phyloP scores from a whole-genome alignment of 129 eudicot species.

The Gnaphalium uliginosum region DNA sequence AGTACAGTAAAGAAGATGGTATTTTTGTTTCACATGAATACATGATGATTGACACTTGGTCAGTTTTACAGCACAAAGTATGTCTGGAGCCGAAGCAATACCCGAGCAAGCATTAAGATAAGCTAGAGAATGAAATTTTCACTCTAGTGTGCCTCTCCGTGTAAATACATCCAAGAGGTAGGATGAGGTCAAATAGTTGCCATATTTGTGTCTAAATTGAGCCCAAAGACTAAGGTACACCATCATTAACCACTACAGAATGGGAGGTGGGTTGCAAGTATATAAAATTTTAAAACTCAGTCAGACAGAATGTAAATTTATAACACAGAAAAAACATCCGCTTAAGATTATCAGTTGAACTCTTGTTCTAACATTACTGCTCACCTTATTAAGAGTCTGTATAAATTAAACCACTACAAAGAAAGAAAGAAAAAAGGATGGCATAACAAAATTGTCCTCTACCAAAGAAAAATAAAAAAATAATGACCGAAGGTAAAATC shows the following conservation, averaged over 20 bases:
- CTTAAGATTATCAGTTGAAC: slow-evolving; percentile 15
- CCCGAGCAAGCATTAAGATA: no score
- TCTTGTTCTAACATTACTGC: slow-evolving; percentile 25
- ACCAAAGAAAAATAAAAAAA: slow-evolving; percentile 20
- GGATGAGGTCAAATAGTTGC: no score
- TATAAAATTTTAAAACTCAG: not conserved
- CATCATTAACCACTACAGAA: no score
- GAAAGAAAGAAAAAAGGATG: slow-evolving; percentile 18
- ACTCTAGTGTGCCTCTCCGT: no score
- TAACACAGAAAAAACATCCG: slow-evolving; percentile 39
- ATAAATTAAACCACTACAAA: slow-evolving; percentile 34
- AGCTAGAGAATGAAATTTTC: no score
- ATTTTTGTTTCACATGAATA: not conserved
- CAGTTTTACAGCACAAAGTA: no score
- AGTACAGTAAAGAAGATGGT: not conserved
- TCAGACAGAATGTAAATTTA: not conserved
- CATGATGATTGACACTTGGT: no score
- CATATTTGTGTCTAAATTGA: no score
- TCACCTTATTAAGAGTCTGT: slow-evolving; percentile 51
- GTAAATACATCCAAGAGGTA: no score
- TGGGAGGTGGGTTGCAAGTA: no score
- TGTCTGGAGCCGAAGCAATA: no score
- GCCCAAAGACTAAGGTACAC: no score
- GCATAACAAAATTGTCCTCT: slow-evolving; percentile 50
- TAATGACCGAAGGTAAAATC: slow-evolving; percentile 20